These are phyloP conservation scores for Larix sibirica DNA, from an alignment of 83 land plant species.

Conservation along the genomic window DNA sequence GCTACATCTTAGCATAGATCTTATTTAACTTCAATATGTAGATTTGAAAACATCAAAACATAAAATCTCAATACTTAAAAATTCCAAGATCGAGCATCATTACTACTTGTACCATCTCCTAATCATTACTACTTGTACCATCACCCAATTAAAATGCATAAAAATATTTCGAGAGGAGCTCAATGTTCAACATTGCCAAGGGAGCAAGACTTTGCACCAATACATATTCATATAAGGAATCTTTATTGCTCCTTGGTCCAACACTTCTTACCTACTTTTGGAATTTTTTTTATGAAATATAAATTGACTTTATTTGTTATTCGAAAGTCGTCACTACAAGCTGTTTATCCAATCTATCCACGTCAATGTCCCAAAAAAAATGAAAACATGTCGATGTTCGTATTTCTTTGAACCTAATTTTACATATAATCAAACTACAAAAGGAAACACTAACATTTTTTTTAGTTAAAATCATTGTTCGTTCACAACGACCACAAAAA, in stretches of 20 bases:
- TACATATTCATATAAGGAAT: constrained; percentile 23
- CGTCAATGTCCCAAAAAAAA: neutral
- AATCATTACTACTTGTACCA: too few species aligned
- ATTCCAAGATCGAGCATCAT: too few species aligned
- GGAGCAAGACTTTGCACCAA: neutral
- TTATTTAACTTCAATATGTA: too few species aligned
- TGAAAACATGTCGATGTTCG: neutral
- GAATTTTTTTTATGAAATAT: neutral
- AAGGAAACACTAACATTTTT: neutral
- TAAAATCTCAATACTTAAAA: too few species aligned
- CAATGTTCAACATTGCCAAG: too few species aligned
- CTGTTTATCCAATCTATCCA: neutral
- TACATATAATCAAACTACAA: too few species aligned
- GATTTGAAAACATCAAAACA: too few species aligned
- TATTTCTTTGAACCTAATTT: neutral
- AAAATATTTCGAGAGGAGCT: too few species aligned
- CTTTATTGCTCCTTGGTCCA: neutral
- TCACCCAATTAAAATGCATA: too few species aligned
- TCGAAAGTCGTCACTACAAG: neutral
- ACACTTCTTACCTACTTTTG: neutral
- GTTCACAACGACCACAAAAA: too few species aligned
- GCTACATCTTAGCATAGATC: too few species aligned
- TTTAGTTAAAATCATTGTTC: neutral
- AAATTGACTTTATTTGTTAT: neutral
- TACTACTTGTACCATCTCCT: too few species aligned